Conservation (phyloP, 306 rosid genomes). For the Aeschynomene evenia region DNA sequence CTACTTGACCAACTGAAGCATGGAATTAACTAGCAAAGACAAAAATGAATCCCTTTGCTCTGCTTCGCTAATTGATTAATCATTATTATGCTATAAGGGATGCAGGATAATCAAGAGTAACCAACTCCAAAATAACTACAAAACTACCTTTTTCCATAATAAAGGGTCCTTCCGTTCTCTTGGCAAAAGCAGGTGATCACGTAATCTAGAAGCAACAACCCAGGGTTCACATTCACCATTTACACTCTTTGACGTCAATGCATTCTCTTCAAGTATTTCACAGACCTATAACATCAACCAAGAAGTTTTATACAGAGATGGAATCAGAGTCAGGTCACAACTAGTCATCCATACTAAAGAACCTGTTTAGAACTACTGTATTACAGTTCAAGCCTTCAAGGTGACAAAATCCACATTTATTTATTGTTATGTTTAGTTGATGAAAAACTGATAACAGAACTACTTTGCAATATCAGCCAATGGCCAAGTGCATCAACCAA, state of each 20-base stretch:
- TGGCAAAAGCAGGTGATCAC: conserved; percentile 88
- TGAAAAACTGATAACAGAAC: neutral
- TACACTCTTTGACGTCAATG: conserved; percentile 56
- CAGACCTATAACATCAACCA: conserved; percentile 58
- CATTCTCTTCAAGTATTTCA: conserved; percentile 90
- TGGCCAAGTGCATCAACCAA: neutral
- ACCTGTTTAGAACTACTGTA: neutral
- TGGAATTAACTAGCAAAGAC: neutral
- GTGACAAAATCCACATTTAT: conserved; percentile 6
- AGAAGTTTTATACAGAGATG: neutral
- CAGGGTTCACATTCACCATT: conserved; percentile 71
- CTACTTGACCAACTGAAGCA: conserved; percentile 17
- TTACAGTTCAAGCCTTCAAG: conserved; percentile 19
- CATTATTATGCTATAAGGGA: neutral
- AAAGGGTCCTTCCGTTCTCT: conserved; percentile 77
- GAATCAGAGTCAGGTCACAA: conserved; percentile 25
- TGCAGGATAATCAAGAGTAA: conserved; percentile 17
- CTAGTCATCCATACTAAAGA: conserved; percentile 8
- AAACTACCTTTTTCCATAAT: conserved; percentile 77
- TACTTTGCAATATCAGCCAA: neutral
- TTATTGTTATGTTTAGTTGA: conserved; percentile 1
- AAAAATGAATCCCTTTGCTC: conserved; percentile 22
- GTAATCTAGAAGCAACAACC: conserved; percentile 83
- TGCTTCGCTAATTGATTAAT: conserved; percentile 15
- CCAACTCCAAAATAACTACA: neutral